Evolutionary conservation across 2,329 filamentous ascomycete species (phyloP), one percentile per base, ranked within the genome.

Genomic region (Pseudofabraea citricarpa): DNA sequence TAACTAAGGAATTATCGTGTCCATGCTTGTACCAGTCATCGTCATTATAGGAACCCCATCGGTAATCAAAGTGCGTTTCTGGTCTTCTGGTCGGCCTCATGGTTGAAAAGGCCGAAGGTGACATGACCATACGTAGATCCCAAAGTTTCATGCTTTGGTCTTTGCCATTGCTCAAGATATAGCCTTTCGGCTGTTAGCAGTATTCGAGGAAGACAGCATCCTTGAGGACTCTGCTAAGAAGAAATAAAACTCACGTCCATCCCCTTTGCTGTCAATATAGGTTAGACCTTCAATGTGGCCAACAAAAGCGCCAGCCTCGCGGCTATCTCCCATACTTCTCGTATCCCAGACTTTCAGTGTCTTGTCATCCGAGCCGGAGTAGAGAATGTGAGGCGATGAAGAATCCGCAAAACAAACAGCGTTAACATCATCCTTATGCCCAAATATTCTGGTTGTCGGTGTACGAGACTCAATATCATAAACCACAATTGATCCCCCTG

Each of bases 141-240:
- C 93, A 98, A 0, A 98, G 75, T 66, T 97, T 97, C 80, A 95
- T 95, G 32, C 84, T 91, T 64, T 97, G 93, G 60, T 98, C 93
- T 61, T 97, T 98, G 49, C 82, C 88, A 57, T 98, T 98, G 53
- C 85, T 90, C 20, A 98, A 77, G 7, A 97, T 85, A 62, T 97
- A 97, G 44, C 60, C 59, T 61, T 33, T 2, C 22, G 6, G 2
- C 12, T 15, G 29, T 44, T 12, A 20, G 29, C 16, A 27, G 7
- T 22, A 19, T 40, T 22, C n/a, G n/a, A n/a, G n/a, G n/a, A n/a
- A n/a, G n/a, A n/a, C n/a, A n/a, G n/a, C n/a, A n/a, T n/a, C n/a
- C n/a, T n/a, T n/a, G n/a, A n/a, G n/a, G n/a, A n/a, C n/a, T n/a
- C n/a, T n/a, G n/a, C n/a, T 29, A 19, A 18, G 8, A 6, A 29